Base-by-base conservation (phyloP, 1,284 basidiomycete species). In the Papiliotrema terrestris region DNA sequence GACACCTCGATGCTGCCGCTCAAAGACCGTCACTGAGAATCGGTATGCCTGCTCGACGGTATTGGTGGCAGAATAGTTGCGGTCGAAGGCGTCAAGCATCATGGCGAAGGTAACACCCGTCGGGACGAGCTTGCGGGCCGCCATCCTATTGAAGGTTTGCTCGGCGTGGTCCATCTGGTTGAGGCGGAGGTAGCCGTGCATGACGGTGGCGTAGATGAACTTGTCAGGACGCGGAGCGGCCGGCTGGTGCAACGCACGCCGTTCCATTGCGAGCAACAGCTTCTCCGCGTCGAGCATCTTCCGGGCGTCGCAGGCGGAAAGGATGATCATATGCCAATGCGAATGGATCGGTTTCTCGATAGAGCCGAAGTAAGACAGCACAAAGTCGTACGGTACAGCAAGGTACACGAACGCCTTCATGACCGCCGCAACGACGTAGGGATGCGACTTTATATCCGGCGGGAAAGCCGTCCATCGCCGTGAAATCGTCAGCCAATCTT, bases 361-460 rank as follows among this genome's bases (percentile, higher is more conserved):
- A 51, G 78, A 78, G 47, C 80, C 76, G 73, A 94, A 92, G 26
- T 91, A 73, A 6, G 78, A 73, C 32, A 85, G 78, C 25, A 94
- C 85, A 32, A 84, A 74, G 37, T 78, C 76, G 65, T 88, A 87
- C 0, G 94, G 90, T 2, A 89, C 83, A 13, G 87, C 88, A 50
- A 90, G 83, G 43, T 87, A 78, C 47, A 97, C 84, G 66, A 91
- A 88, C 1, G 91, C 89, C 76, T 91, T 91, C 64, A 97, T 78
- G 23, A 97, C 81, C 19, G 85, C 86, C 69, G 92, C 91, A 72
- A 84, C 85, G 35, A 87, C 63, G 42, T 64, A 65, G 2, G 71
- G 69, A 15, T 81, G 70, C 1, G 72, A 67, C 20, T 80, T 77
- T 49, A 93, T 74, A 2, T 60, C 32, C 1, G 2, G 2, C 0